These are phyloP conservation scores for Diaporthe ampelina DNA, from an alignment of 2,329 filamentous ascomycete species.

Conservation along the genomic window DNA sequence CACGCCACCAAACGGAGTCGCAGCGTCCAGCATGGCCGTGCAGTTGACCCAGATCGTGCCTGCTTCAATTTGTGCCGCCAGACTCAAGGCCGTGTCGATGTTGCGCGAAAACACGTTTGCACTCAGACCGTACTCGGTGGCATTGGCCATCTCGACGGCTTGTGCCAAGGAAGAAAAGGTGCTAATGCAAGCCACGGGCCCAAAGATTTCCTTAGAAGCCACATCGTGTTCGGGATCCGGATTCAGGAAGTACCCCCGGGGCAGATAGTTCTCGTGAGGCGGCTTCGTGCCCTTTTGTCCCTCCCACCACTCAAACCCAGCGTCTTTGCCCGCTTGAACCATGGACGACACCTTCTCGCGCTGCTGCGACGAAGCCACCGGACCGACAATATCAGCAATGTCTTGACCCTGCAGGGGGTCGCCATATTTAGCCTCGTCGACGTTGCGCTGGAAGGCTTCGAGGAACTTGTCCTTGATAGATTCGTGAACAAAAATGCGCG, in stretches of 20 bases:
- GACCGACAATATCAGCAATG: background rate
- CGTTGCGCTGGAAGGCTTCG: background rate
- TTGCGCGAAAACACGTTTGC: background rate
- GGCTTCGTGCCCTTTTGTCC: background rate
- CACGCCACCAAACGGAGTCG: background rate
- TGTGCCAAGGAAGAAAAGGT: background rate
- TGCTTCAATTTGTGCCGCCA: slow-evolving; percentile 2
- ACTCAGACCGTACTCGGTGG: background rate
- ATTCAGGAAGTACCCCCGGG: background rate
- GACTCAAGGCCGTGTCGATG: background rate
- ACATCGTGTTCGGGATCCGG: background rate
- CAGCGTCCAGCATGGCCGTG: background rate
- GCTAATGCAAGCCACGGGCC: background rate
- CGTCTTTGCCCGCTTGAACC: slow-evolving; percentile 7
- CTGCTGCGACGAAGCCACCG: slow-evolving; percentile 4
- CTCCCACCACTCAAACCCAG: background rate
- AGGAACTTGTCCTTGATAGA: background rate
- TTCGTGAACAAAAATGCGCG: slow-evolving; percentile 1
- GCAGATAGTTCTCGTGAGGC: background rate
- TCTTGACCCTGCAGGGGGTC: background rate
- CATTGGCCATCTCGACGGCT: background rate
- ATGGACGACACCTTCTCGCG: background rate
- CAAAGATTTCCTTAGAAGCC: background rate
- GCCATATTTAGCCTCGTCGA: slow-evolving; percentile 6
- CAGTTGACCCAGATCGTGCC: slow-evolving; percentile 3